Conservation (phyloP, 1,139 yeast species). For the Protomyces pachydermus region DNA sequence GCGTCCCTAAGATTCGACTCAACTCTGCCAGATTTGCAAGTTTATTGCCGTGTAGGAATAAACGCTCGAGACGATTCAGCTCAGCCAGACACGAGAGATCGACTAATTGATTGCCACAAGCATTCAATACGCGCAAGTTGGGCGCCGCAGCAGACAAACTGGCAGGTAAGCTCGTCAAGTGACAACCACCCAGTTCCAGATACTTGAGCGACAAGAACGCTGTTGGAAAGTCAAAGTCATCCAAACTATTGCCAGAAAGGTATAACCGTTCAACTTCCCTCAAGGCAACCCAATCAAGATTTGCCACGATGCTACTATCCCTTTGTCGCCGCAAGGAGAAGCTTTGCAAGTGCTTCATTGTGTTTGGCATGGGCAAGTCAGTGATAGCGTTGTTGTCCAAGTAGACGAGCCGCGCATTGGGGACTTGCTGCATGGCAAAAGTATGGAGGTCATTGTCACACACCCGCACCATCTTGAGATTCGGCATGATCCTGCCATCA, state of each 20-base stretch:
- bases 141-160: constrained; percentile 35
- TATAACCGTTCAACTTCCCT: constrained; percentile 35
- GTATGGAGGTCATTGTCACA: constrained; percentile 28
- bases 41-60: constrained; percentile 37
- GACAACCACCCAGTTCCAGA: constrained; percentile 38
- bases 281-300: constrained; percentile 11
- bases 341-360: constrained; percentile 30
- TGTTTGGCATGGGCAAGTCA: constrained; percentile 27
- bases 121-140: constrained; percentile 39
- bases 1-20: constrained; percentile 33
- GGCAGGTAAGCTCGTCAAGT: constrained; percentile 36
- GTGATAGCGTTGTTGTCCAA: constrained; percentile 35
- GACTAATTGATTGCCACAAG: constrained; percentile 38
- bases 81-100: constrained; percentile 36
- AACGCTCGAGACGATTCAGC: constrained; percentile 37
- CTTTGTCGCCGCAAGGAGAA: constrained; percentile 32
- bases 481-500: constrained; percentile 23
- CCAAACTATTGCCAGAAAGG: constrained; percentile 35
- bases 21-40: constrained; percentile 34
- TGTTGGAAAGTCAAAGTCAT: constrained; percentile 32
- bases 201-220: constrained; percentile 39
- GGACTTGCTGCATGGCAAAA: constrained; percentile 31
- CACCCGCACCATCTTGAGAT: constrained; percentile 31
- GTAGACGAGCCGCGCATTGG: constrained; percentile 34
- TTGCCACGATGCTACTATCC: not conserved